Conservation (phyloP, 116 monocot genomes). For the Zostera marina region DNA sequence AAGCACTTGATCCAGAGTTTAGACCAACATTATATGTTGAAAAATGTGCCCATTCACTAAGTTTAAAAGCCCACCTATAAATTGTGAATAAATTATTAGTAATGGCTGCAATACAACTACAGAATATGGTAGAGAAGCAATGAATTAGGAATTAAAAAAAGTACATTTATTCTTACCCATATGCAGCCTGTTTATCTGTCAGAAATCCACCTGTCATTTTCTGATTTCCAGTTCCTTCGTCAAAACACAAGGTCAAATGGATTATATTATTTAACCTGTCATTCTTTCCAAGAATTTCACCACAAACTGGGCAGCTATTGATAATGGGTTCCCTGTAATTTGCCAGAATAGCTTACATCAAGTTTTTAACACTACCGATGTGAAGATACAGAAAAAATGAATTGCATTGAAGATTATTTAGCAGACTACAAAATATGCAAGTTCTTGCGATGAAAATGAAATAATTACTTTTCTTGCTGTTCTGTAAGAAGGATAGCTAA, state of each 20-base stretch:
- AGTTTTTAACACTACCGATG: neutral
- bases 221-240: conserved; percentile 98
- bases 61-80: conserved; percentile 89
- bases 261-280: conserved; percentile 77
- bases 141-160: neutral
- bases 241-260: conserved; percentile 91
- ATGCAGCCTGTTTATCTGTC: conserved; percentile 88
- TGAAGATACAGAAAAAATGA: neutral
- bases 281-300: conserved; percentile 67
- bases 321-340: conserved; percentile 70
- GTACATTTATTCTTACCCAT: conserved; percentile 53
- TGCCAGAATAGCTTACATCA: neutral
- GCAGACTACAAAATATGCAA: neutral
- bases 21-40: conserved; percentile 83
- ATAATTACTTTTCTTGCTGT: conserved; percentile 73
- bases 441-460: neutral
- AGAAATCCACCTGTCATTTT: conserved; percentile 95
- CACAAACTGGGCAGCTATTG: conserved; percentile 93
- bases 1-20: conserved; percentile 70
- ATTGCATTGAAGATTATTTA: neutral
- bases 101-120: neutral
- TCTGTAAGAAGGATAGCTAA: conserved; percentile 52
- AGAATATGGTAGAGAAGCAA: neutral
- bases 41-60: conserved; percentile 89
- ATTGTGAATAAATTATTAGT: neutral